Conservation (phyloP, 257 asterid genomes). For the Solanum lycopersicoides region DNA sequence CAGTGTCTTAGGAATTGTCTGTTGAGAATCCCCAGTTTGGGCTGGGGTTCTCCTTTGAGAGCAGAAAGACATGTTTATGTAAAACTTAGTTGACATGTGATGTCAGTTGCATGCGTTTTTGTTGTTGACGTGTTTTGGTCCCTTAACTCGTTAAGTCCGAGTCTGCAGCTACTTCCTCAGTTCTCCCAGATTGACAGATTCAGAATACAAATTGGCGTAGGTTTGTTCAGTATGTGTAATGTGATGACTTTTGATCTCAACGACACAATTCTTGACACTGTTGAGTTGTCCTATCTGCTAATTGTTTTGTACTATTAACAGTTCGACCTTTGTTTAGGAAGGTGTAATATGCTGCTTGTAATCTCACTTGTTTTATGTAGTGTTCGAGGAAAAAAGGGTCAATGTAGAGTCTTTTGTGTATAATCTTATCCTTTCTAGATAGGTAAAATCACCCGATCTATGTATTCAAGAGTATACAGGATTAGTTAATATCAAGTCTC, state of each 20-base stretch:
- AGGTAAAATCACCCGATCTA: no score
- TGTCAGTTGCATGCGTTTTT: neutral
- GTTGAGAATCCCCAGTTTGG: constrained; percentile 12
- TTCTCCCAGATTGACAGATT: neutral
- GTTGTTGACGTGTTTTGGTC: neutral
- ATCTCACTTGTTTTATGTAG: no score
- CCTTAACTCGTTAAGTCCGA: neutral
- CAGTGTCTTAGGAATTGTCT: neutral
- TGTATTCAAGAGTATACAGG: no score
- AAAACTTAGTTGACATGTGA: neutral
- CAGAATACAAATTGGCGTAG: no score
- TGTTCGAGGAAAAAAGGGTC: neutral
- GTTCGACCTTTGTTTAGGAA: no score
- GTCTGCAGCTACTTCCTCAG: neutral
- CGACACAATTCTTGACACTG: no score
- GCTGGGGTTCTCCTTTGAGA: constrained; percentile 2
- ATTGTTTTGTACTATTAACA: no score
- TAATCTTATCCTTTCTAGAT: neutral
- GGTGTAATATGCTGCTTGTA: no score
- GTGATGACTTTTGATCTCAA: no score
- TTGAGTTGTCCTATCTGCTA: no score
- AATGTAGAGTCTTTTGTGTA: neutral
- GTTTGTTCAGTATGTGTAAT: no score
- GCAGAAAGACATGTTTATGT: neutral
- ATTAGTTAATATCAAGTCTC: no score